Percentiles rank a stretch among this genome's conserved stretches.
phyloP scores from a whole-genome alignment of 106 monocot species.

The Alisma plantagoaquatica region DNA sequence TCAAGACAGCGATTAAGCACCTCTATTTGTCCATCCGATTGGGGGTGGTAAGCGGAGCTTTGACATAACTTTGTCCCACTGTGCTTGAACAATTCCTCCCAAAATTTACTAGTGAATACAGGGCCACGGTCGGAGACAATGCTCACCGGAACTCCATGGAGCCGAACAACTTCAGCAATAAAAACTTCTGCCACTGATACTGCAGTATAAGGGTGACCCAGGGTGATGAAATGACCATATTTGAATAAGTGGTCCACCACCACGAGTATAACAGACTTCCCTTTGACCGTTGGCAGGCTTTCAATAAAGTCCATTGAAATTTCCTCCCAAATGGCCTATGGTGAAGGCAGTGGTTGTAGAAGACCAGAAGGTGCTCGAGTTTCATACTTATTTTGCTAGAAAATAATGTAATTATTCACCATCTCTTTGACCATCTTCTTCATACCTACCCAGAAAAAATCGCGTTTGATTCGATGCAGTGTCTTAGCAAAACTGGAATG shows the following conservation, averaged over 20 bases:
- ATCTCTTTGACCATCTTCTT: background rate
- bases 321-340: background rate
- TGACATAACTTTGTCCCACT: too few species aligned
- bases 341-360: background rate
- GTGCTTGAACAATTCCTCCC: too few species aligned
- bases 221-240: background rate
- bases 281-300: background rate
- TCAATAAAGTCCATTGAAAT: background rate
- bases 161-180: background rate
- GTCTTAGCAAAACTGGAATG: background rate
- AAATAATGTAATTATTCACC: background rate
- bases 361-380: background rate
- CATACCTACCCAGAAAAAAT: background rate
- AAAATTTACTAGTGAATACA: constrained; percentile 2
- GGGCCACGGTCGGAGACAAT: constrained; percentile 4
- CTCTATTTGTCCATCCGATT: too few species aligned
- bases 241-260: background rate
- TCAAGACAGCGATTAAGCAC: too few species aligned
- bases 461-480: background rate
- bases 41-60: too few species aligned
- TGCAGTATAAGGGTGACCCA: background rate
- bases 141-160: background rate
- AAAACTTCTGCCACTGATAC: background rate
- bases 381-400: background rate
- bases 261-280: background rate